Conservation (phyloP, 805 yeast species). For the Kluyveromyces aestuarii region DNA sequence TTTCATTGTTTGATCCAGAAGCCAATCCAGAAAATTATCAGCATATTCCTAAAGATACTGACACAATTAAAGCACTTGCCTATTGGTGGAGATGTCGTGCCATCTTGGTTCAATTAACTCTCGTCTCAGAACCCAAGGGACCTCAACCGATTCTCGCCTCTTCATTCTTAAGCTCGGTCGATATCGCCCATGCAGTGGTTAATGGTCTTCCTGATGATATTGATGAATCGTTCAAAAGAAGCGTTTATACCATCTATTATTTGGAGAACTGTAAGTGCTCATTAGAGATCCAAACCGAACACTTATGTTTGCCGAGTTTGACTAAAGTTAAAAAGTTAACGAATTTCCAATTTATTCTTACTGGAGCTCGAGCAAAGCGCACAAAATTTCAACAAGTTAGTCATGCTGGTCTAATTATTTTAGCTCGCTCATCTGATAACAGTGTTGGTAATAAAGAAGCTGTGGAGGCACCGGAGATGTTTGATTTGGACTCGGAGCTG, state of each 20-base stretch:
- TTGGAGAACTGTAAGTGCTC: constrained; percentile 62
- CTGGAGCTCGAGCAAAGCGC: constrained; percentile 84
- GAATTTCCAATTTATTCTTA: constrained; percentile 52
- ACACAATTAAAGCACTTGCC: constrained; percentile 38
- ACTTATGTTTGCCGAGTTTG: constrained; percentile 46
- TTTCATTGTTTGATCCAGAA: constrained; percentile 19
- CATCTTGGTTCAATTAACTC: constrained; percentile 51
- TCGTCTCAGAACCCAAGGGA: constrained; percentile 56
- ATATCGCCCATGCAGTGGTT: constrained; percentile 20
- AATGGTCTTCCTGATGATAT: constrained; percentile 18
- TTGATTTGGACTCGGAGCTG: constrained; percentile 64
- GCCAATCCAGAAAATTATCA: constrained; percentile 12
- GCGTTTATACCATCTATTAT: constrained; percentile 40
- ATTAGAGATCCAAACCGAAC: constrained; percentile 56
- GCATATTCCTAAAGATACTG: constrained; percentile 15
- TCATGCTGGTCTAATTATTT: constrained; percentile 63
- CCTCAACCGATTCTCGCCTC: constrained; percentile 30
- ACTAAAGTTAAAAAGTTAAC: constrained; percentile 49
- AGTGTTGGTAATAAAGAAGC: constrained; percentile 6
- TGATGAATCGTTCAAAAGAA: constrained; percentile 26
- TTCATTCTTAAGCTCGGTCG: constrained; percentile 23
- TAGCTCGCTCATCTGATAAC: constrained; percentile 49
- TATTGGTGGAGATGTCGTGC: constrained; percentile 76
- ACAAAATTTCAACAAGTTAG: constrained; percentile 72
- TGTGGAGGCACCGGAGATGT: constrained; percentile 40